A percentile compares a stretch with the other conserved stretches of the same genome.
These are phyloP conservation scores for Exophiala lecanii-corni DNA, from an alignment of 2,329 filamentous ascomycete species.

Conservation along the genomic window DNA sequence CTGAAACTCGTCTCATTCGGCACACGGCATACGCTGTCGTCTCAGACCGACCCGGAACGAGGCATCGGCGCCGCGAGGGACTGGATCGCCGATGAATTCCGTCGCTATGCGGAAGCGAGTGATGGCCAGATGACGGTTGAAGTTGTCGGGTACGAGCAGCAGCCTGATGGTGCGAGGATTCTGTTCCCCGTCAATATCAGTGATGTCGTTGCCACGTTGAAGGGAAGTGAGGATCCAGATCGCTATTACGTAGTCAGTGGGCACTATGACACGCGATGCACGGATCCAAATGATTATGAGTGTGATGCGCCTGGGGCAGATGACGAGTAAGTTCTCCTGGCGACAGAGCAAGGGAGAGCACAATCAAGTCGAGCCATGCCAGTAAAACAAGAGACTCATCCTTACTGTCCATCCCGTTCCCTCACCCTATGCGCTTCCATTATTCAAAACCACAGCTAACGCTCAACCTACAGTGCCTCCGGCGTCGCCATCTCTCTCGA, in stretches of 20 bases:
- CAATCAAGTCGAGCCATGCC: too few relatives aligned
- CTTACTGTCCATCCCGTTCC: too few relatives aligned
- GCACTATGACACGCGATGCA: conserved; percentile 52
- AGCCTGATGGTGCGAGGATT: conserved; percentile 41
- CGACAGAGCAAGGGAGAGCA: not conserved
- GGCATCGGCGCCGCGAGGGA: conserved; percentile 56
- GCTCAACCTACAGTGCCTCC: conserved; percentile 34
- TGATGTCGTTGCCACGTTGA: conserved; percentile 50
- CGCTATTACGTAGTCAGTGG: conserved; percentile 52
- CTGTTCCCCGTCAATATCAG: conserved; percentile 50
- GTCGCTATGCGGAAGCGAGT: conserved; percentile 43
- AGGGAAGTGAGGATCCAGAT: conserved; percentile 45
- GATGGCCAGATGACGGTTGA: conserved; percentile 50
- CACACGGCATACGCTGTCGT: conserved; percentile 54
- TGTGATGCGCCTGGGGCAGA: conserved; percentile 54
- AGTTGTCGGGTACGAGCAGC: conserved; percentile 50
- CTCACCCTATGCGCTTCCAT: too few relatives aligned
- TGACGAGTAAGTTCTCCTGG: conserved; percentile 39
- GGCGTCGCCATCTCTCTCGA: conserved; percentile 54
- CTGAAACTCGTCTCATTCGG: conserved; percentile 53
- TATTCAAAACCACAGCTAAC: not conserved
- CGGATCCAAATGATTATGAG: conserved; percentile 48
- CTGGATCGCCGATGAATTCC: conserved; percentile 52
- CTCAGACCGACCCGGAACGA: conserved; percentile 42
- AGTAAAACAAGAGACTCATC: too few relatives aligned